phyloP scores from a whole-genome alignment of 805 yeast species.

The Blastobotrys attinorum region DNA sequence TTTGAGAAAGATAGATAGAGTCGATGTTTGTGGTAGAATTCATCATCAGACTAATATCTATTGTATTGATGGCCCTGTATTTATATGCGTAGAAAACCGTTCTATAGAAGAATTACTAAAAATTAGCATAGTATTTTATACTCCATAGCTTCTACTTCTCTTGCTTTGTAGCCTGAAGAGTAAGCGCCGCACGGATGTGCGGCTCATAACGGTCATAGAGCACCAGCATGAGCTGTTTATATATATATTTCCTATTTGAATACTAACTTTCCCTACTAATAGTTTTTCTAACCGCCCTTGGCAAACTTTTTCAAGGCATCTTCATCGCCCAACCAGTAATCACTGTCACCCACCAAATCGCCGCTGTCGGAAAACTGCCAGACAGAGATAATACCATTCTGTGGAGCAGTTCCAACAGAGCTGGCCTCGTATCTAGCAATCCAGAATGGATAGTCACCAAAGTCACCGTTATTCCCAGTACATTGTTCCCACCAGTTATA shows the following conservation, averaged over 20 bases:
- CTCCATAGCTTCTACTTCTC: neutral
- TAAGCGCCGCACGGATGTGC: too few species aligned
- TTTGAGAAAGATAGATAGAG: too few species aligned
- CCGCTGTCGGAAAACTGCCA: constrained; percentile 4
- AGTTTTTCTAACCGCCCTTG: neutral
- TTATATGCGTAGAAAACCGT: too few species aligned
- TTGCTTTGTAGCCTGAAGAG: too few species aligned
- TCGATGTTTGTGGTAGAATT: too few species aligned
- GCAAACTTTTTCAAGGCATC: neutral
- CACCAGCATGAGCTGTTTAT: too few species aligned
- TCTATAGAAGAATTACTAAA: neutral
- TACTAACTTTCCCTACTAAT: neutral
- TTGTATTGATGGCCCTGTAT: neutral
- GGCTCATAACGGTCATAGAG: too few species aligned
- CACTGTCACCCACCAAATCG: constrained; percentile 1
- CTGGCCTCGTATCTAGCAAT: neutral
- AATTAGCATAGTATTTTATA: neutral
- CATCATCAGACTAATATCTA: neutral
- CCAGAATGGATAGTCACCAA: constrained; percentile 3
- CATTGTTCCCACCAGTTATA: neutral
- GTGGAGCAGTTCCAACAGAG: neutral
- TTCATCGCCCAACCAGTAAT: constrained; percentile 2
- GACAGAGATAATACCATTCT: neutral
- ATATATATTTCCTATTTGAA: neutral
- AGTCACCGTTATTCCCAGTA: neutral